Base-by-base conservation (phyloP, 192 early-diverging fungal genomes). In the Coemansia sp. region DNA sequence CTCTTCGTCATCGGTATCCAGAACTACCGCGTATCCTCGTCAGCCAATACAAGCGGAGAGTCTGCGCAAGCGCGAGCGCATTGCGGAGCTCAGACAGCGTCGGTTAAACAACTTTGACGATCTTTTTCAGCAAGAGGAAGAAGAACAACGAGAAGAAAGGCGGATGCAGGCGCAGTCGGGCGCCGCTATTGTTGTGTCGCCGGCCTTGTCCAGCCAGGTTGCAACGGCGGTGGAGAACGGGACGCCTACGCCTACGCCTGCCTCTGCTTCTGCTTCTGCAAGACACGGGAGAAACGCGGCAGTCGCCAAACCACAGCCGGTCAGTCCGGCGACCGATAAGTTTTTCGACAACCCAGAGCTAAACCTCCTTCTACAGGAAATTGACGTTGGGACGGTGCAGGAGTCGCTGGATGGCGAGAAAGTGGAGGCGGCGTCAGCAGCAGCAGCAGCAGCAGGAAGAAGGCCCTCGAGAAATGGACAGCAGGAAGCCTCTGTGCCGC, bases 301-400 rank as follows among this genome's bases (percentile, higher is more conserved):
- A 25, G 25, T 25, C 1, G 8, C 57, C 4, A 59, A 41, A 10
- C 14, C n/a, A 11, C 10, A 48, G 16, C 14, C 19, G 46, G 63
- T 51, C 22, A 63, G 43, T 5, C 63, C 62, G 16, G 63, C 46
- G 32, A 61, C 53, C 16, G 71, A 82, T 19, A 19, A 53, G n/a
- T 82, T 82, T 55, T 74, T 76, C 46, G 64, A 82, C 46, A 68
- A 56, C 22, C 63, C 65, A 5, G 74, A 82, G 56, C 63, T 82
- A 41, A 56, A 70, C 13, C 61, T 82, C 39, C 65, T 82, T 6
- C 56, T 76, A 65, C 68, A 63, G 7, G 65, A 61, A 19, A 65
- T 82, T 4, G 68, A 76, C 11, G 50, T 61, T 12, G 74, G 63
- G 17, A 22, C 51, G 51, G 12, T 54, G 1, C 13, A 59, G 13